Conservation (phyloP, 2,329 filamentous ascomycete genomes). For the Fusarium hainanense region DNA sequence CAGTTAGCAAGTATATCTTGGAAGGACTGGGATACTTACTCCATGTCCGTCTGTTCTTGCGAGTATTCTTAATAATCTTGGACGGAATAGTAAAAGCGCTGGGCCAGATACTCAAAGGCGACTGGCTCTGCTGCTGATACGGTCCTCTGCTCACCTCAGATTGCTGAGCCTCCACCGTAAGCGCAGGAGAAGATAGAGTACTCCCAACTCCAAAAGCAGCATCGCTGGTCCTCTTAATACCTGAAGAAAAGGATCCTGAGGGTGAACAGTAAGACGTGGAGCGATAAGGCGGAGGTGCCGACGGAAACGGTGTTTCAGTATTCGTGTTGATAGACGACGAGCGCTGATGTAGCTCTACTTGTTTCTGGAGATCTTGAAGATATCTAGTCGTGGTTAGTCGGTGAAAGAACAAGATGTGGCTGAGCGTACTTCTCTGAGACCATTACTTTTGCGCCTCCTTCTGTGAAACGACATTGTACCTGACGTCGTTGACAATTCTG, state of each 20-base stretch:
- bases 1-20: too few species aligned
- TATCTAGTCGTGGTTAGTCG: conserved; percentile 35
- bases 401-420: background rate
- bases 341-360: conserved; percentile 31
- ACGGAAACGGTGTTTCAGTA: background rate
- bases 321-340: conserved; percentile 13
- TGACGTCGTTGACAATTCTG: conserved; percentile 48
- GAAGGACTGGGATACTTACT: conserved; percentile 43
- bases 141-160: background rate
- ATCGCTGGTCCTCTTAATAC: conserved; percentile 27
- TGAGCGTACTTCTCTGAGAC: conserved; percentile 49
- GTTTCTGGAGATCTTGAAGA: conserved; percentile 42
- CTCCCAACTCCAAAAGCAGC: conserved; percentile 30
- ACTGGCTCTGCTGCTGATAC: conserved; percentile 13
- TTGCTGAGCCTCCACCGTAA: conserved; percentile 8
- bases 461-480: conserved; percentile 49
- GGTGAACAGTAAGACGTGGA: conserved; percentile 26
- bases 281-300: conserved; percentile 32
- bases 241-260: background rate
- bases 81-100: conserved; percentile 47
- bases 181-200: conserved; percentile 33
- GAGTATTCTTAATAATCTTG: conserved; percentile 46
- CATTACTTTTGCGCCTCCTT: conserved; percentile 45
- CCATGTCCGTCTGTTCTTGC: conserved; percentile 51
- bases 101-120: conserved; percentile 44